These are phyloP conservation scores for Physcia stellaris DNA, from an alignment of 495 filamentous ascomycete genomes.

Conservation along the genomic window DNA sequence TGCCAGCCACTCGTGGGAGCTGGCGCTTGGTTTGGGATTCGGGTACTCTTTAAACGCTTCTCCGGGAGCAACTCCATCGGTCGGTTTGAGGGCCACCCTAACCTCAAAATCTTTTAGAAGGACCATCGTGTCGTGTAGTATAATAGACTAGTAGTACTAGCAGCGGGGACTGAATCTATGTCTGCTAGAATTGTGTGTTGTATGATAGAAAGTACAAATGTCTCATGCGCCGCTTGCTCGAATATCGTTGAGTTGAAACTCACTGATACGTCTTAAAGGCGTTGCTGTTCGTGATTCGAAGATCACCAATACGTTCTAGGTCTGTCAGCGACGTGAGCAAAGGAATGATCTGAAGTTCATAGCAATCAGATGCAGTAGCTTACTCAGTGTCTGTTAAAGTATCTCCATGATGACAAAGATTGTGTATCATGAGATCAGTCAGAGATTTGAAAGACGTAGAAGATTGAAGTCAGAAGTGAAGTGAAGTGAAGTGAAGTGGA, in stretches of 20 bases:
- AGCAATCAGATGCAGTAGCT: too few relatives aligned
- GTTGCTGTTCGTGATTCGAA: too few relatives aligned
- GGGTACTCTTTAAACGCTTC: background rate
- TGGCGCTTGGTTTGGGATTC: background rate
- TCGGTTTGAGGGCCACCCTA: background rate
- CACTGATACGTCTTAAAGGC: background rate
- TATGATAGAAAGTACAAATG: background rate
- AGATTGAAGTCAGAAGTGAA: too few relatives aligned
- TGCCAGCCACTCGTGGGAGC: background rate
- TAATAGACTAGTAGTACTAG: conserved; percentile 3
- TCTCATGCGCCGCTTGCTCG: background rate
- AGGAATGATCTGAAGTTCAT: too few relatives aligned
- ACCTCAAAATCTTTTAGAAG: conserved; percentile 1
- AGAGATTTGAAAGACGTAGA: too few relatives aligned
- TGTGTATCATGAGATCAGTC: too few relatives aligned
- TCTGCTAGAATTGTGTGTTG: background rate
- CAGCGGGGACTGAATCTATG: background rate
- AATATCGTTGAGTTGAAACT: background rate
- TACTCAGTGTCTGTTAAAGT: too few relatives aligned
- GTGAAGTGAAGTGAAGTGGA: too few relatives aligned
- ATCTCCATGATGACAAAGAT: too few relatives aligned
- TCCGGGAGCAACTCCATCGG: background rate
- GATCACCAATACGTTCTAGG: too few relatives aligned
- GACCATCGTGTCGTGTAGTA: conserved; percentile 1
- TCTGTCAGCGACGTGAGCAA: too few relatives aligned